A percentile compares a stretch with the other conserved stretches of the same genome.
phyloP scores from a whole-genome alignment of 441 rosid species.

The Isatis lusitanica region DNA sequence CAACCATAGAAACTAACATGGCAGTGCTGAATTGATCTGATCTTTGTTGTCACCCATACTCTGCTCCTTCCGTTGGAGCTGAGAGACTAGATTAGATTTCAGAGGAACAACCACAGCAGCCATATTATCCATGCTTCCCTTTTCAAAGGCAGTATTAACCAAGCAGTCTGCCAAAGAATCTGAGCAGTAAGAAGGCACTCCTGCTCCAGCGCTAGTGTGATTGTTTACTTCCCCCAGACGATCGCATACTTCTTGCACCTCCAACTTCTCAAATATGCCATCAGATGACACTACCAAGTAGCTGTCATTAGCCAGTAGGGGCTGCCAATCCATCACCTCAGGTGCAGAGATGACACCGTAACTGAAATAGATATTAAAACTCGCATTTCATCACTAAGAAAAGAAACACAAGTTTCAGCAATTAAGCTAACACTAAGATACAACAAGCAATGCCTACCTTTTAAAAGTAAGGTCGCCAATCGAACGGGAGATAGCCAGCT shows the following conservation, averaged over 20 bases:
- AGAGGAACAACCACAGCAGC: conserved; percentile 86
- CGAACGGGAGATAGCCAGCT: conserved; percentile 88
- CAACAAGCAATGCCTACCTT: conserved; percentile 44
- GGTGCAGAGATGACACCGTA: conserved; percentile 92
- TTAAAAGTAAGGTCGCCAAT: conserved; percentile 78
- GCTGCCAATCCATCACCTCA: conserved; percentile 86
- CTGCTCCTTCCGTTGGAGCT: conserved; percentile 43
- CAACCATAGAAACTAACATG: conserved; percentile 47
- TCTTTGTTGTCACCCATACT: conserved; percentile 41
- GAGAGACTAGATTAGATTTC: conserved; percentile 46
- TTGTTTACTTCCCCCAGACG: conserved; percentile 61
- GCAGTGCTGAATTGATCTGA: conserved; percentile 44
- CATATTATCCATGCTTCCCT: conserved; percentile 88
- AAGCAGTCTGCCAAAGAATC: conserved; percentile 82
- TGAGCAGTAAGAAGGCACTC: conserved; percentile 63
- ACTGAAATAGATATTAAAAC: conserved; percentile 41
- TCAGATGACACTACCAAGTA: conserved; percentile 91
- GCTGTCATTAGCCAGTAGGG: conserved; percentile 68
- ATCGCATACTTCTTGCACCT: conserved; percentile 84
- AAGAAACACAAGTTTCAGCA: conserved; percentile 8
- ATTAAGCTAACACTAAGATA: not conserved
- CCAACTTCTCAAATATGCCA: conserved; percentile 86
- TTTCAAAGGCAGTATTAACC: conserved; percentile 66
- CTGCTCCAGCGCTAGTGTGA: conserved; percentile 42
- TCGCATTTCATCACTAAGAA: conserved; percentile 4